Base-by-base conservation (phyloP, 768 basidiomycete species). In the Hericium erinaceus region DNA sequence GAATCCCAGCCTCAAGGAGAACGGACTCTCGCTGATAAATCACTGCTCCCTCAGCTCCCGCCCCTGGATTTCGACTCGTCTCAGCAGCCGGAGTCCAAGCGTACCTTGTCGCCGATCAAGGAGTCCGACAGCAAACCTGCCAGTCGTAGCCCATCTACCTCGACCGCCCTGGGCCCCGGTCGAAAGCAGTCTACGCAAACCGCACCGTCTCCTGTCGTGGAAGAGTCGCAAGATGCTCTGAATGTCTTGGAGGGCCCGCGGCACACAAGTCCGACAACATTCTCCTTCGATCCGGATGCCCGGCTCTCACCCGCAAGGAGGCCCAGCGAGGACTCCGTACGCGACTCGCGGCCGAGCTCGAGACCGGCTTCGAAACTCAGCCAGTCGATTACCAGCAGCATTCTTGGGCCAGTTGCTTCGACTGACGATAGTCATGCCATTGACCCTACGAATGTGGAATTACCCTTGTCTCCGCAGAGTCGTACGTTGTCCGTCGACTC, bases 41-140 rank as follows among this genome's bases (percentile, higher is more conserved):
- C 44, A 8, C 20, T 46, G 64, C 33, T 33, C 28, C 67, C 80
- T 11, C 84, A 83, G 58, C 69, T 89, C n/a, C 87, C 87, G 5
- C 79, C 83, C 9, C 69, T 89, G 39, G 73, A 65, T 61, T 82
- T 87, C 57, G 76, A 74, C 39, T 52, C 59, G 4, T 55, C 64
- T n/a, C 52, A 56, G 39, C 46, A 54, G 3, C 52, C 38, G 18
- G 56, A 39, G 16, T 44, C 39, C 22, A 56, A 22, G 24, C 62
- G 62, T 55, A 11, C 48, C 38, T 33, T 60, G 60, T 62, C 87
- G 2, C 86, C 87, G 8, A 89, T 90, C 59, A 83, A 82, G 2
- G 89, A 91, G 66, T 20, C 44, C 20, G 44, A 46, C 16, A 46
- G 44, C 44, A 46, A 46, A 18, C 44, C 44, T 46, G 44, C 15